A percentile compares a stretch with the other conserved stretches of the same genome.
These are phyloP conservation scores for Linum tenue DNA, from an alignment of 345 rosid species.

Conservation along the genomic window DNA sequence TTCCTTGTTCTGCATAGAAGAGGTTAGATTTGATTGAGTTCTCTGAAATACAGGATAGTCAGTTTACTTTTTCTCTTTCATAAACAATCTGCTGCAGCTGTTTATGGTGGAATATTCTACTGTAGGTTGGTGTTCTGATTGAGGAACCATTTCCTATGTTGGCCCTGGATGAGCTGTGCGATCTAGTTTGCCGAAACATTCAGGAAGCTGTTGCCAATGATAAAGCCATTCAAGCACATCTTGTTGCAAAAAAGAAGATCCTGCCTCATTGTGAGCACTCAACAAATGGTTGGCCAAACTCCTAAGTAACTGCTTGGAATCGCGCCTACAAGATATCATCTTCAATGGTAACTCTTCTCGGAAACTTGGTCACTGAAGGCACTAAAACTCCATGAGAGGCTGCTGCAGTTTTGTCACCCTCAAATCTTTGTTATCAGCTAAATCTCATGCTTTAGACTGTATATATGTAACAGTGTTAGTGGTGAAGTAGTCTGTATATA, in stretches of 20 bases:
- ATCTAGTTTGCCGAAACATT: slow-evolving; percentile 36
- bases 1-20: slow-evolving; percentile 96
- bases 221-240: slow-evolving; percentile 38
- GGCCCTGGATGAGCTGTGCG: slow-evolving; percentile 77
- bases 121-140: slow-evolving; percentile 89
- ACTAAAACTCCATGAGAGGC: not conserved
- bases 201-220: slow-evolving; percentile 51
- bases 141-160: slow-evolving; percentile 96
- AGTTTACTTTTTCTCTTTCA: not conserved
- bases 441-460: not conserved
- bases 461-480: not conserved
- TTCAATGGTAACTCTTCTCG: too few relatives aligned
- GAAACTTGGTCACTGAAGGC: too few relatives aligned
- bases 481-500: not conserved
- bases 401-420: not conserved
- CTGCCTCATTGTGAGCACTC: slow-evolving; percentile 33
- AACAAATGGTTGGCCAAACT: slow-evolving; percentile 62
- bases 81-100: too few relatives aligned
- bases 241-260: slow-evolving; percentile 36
- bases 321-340: not conserved
- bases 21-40: slow-evolving; percentile 29
- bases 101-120: not conserved
- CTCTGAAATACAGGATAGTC: not conserved
- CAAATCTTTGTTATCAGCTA: not conserved
- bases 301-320: slow-evolving; percentile 8